Percentiles rank a stretch among this genome's conserved stretches.
Conservation (phyloP, 768 basidiomycete species). For the Tulasnella calospora region DNA sequence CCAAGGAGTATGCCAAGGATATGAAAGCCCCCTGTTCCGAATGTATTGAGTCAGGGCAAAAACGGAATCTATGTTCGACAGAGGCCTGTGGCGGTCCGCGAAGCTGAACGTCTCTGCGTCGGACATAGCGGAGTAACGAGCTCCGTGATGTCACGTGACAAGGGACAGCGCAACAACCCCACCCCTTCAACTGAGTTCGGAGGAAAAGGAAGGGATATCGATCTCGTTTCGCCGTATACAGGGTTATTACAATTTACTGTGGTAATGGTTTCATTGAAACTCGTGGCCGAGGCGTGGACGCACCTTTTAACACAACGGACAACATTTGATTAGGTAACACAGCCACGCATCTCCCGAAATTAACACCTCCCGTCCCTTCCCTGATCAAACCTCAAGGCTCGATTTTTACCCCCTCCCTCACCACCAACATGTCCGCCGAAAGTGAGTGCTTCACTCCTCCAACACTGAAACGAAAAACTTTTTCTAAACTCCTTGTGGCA, state of each 20-base stretch:
- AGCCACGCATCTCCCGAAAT: neutral
- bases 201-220: no score
- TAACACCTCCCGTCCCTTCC: neutral
- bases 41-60: no score
- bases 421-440: neutral
- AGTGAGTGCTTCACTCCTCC: neutral
- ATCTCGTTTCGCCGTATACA: neutral
- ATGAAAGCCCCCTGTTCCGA: no score
- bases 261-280: neutral
- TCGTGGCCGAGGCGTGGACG: neutral
- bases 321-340: conserved; percentile 4
- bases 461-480: neutral
- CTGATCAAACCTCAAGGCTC: conserved; percentile 2
- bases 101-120: no score
- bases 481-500: neutral
- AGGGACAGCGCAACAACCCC: no score
- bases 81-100: no score
- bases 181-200: neutral
- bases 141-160: no score
- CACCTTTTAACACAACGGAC: conserved; percentile 2
- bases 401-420: neutral
- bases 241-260: neutral
- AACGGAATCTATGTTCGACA: no score
- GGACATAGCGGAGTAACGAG: no score
- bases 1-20: no score